Base-by-base conservation (phyloP, 2,329 filamentous ascomycete genomes). In the Coleophoma cylindrospora region DNA sequence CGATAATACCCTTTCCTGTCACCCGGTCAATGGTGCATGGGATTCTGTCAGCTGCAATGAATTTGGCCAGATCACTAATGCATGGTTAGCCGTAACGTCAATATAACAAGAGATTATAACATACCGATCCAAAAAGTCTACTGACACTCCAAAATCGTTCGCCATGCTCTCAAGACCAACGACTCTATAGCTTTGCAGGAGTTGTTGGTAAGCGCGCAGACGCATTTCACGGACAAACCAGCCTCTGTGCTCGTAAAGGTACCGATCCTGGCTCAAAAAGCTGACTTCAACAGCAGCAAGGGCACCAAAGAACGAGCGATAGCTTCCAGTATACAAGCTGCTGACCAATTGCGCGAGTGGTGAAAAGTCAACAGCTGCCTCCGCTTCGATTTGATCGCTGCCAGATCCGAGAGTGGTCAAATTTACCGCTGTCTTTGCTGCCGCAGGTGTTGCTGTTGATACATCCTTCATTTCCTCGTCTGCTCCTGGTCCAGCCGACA, bases 201-300 rank as follows among this genome's bases (percentile, higher is more conserved):
- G 81, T 75, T 99, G 94, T 70, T 96, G 90, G 74, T 99, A 99
- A 34, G 90, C 92, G 52, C 92, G 86, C 58, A 97, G 81, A 51
- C 94, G 86, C 94, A 99, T 99, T 78, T 99, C 94, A 47, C 94
- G 87, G 61, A 99, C 92, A 68, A 94, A 97, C 92, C 94, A 99
- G 64, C 84, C 85, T 69, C 89, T 89, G 75, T 99, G 94, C 77
- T 99, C 94, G 66, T 91, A 87, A 50, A 99, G 80, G 72, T 97
- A 96, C 52, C 94, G 88, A 67, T 99, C 94, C 67, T 94, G 89
- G 59, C 84, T 91, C 58, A 99, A 77, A 77, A 99, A 99, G 63
- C 86, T 85, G 70, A 95, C 90, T 74, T 99, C 94, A 1, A 97
- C 94, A 11, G 84, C 80, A 19, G 89, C 91, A 27, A 99, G 79